A percentile compares a stretch with the other conserved stretches of the same genome.
These are phyloP conservation scores for Leishmania tarentolae DNA, from an alignment of 208 protist genomes.

Conservation along the genomic window DNA sequence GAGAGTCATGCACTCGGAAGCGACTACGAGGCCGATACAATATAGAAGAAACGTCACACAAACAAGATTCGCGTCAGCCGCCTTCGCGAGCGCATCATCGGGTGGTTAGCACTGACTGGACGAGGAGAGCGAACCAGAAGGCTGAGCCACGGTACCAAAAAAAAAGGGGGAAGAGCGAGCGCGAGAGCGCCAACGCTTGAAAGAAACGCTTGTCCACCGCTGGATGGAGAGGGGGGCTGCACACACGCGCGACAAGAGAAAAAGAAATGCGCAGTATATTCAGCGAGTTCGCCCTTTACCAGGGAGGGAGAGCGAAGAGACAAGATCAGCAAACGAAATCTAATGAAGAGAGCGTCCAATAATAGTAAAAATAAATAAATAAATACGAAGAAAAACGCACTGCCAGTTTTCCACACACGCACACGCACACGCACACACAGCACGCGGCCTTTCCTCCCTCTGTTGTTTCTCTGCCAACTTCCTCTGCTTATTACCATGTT, in stretches of 20 bases:
- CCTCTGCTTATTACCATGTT: no score
- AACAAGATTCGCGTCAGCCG: neutral
- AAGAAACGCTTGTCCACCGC: neutral
- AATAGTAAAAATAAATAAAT: no score
- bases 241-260: neutral
- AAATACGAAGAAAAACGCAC: neutral
- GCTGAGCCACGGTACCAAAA: neutral
- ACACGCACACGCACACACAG: no score
- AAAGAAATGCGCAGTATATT: neutral
- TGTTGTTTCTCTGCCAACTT: no score
- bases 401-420: no score
- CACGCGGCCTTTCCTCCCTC: no score
- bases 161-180: neutral
- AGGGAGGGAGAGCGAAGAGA: neutral
- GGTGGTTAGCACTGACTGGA: neutral
- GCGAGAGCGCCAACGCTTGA: neutral
- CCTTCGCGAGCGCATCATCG: neutral
- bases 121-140: neutral
- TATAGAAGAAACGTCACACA: neutral
- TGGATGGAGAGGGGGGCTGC: neutral
- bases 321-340: neutral
- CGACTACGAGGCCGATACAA: neutral
- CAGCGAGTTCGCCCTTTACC: neutral
- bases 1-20: neutral
- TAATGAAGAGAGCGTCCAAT: neutral